These are phyloP conservation scores for Pestalotiopsis sp. DNA, from an alignment of 2,329 filamentous ascomycete species.

Conservation along the genomic window DNA sequence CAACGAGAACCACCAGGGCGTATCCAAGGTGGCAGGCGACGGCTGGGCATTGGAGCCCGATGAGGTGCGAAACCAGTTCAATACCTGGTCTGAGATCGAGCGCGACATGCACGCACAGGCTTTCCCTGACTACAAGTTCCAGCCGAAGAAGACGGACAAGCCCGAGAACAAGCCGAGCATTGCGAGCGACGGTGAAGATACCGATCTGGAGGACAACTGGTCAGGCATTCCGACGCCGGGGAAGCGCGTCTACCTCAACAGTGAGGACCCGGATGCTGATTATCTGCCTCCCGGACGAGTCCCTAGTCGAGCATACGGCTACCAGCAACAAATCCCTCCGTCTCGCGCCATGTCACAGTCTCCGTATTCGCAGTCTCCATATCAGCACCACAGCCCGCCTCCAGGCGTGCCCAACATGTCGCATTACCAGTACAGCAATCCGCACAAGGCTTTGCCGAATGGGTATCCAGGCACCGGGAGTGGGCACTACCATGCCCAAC, in stretches of 20 bases:
- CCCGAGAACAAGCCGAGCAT: slow-evolving; percentile 27
- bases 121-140: slow-evolving; percentile 93
- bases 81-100: slow-evolving; percentile 76
- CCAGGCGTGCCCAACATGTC: slow-evolving; percentile 25
- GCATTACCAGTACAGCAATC: slow-evolving; percentile 34
- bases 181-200: slow-evolving; percentile 34
- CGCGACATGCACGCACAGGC: slow-evolving; percentile 81
- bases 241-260: slow-evolving; percentile 25
- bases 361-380: slow-evolving; percentile 14
- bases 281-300: slow-evolving; percentile 18
- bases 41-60: slow-evolving; percentile 83
- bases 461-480: slow-evolving; percentile 34
- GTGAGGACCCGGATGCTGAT: slow-evolving; percentile 32
- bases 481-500: slow-evolving; percentile 39
- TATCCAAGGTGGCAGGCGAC: slow-evolving; percentile 82
- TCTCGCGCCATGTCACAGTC: slow-evolving; percentile 18
- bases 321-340: slow-evolving; percentile 15
- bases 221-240: slow-evolving; percentile 36
- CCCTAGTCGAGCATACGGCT: slow-evolving; percentile 9
- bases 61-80: slow-evolving; percentile 74
- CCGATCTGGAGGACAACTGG: slow-evolving; percentile 33
- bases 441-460: slow-evolving; percentile 36
- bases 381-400: slow-evolving; percentile 10
- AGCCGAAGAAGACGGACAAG: slow-evolving; percentile 69
- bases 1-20: slow-evolving; percentile 90